Base-by-base conservation (phyloP, 805 yeast genomes). In the Barnettozyma siamensis region DNA sequence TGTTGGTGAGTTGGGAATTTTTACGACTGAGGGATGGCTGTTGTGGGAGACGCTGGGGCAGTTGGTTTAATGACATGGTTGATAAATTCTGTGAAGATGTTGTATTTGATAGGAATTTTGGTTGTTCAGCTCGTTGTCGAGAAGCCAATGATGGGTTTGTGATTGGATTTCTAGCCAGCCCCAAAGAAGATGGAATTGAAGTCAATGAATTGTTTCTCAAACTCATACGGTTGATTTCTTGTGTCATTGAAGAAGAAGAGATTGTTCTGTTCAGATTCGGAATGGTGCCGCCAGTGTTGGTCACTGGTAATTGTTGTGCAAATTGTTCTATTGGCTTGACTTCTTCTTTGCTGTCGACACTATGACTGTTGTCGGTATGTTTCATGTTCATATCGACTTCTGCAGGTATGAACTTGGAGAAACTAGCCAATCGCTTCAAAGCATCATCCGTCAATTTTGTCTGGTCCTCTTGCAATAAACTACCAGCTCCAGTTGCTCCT, bases 361-460 rank as follows among this genome's bases (percentile, higher is more conserved):
- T 41, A 26, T 40, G 43, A 28, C 38, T 16, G 24, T 33, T 28
- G 33, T 35, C n/a, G 2, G 44, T 33, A 19, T 37, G 37, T 34
- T 27, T 28, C 33, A 43, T 50, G 9, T 33, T 30, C 33, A 55
- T 26, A 35, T 57, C 61, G 10, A 47, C 59, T 32, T 51, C 57
- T 1, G 61, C 61, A 2, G 60, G 59, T 10, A 46, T 50, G 38
- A 54, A 54, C 31, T 40, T 55, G 3, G 57, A 44, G 5, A 67
- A 39, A 2, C 58, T 44, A 3, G 67, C 60, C 27, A 69, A 49
- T 34, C 62, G 64, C 30, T 61, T 58, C 37, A 67, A 40, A 1
- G 73, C 72, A 42, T 64, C 67, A 9, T 65, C 62, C 0, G 73
- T 67, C 9, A 69, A 49, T 37, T 58, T 60, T 27, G 50, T 58